A percentile compares a stretch with the other conserved stretches of the same genome.
Evolutionary conservation across 805 yeast species (phyloP).

Genomic region (Spathaspora gorwiae): DNA sequence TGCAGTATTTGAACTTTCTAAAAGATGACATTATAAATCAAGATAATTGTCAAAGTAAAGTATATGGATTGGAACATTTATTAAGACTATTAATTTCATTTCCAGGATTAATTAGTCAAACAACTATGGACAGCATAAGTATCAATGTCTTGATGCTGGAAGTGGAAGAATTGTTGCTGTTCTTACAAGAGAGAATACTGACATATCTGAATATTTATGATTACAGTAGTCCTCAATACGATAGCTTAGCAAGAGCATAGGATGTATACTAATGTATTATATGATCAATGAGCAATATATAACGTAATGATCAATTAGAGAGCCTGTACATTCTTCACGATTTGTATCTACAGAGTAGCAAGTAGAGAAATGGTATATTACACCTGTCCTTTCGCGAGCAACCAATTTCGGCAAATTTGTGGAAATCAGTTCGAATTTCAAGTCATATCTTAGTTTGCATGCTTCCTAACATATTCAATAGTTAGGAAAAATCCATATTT

Average conservation of each 20-base stretch:
- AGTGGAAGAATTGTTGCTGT: conserved; percentile 51
- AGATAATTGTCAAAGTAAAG: conserved; percentile 21
- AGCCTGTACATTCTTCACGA: no score
- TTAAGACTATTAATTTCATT: conserved; percentile 70
- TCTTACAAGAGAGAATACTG: conserved; percentile 42
- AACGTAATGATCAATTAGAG: no score
- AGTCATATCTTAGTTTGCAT: no score
- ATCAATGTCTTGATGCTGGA: conserved; percentile 51
- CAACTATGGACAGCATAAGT: conserved; percentile 77
- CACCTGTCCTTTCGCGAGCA: no score
- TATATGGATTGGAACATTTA: conserved; percentile 82
- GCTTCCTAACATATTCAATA: no score
- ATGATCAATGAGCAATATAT: no score
- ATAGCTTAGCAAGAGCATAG: conserved; percentile 24
- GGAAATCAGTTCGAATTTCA: no score
- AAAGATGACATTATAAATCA: conserved; percentile 23
- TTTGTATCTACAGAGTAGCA: no score
- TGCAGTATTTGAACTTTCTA: conserved; percentile 58
- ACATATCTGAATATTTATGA: conserved; percentile 32
- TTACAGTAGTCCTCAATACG: conserved; percentile 37
- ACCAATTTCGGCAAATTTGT: no score
- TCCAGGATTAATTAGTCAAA: conserved; percentile 78
- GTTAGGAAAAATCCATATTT: no score
- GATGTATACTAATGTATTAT: not conserved
- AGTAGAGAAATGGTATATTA: no score